Evolutionary conservation across 257 asterid species (phyloP).

Genomic region (Oldenlandia corymbosa): DNA sequence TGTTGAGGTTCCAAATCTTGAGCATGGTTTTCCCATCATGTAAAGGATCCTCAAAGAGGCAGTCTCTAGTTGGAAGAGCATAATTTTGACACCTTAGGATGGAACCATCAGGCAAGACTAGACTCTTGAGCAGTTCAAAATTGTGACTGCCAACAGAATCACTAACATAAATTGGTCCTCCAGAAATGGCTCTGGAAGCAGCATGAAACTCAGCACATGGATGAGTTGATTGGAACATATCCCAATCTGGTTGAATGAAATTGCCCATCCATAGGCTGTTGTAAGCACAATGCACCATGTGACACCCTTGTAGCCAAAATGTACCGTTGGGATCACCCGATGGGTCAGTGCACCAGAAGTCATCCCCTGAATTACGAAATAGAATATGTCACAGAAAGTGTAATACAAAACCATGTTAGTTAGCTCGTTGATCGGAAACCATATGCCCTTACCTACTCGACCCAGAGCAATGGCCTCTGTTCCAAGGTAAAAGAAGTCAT

Average conservation of each 20-base stretch:
- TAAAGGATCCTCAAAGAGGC: slow-evolving; percentile 15
- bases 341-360: slow-evolving; percentile 94
- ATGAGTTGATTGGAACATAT: slow-evolving; percentile 94
- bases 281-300: slow-evolving; percentile 98
- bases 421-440: too few relatives aligned
- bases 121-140: slow-evolving; percentile 56
- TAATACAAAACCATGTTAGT: too few relatives aligned
- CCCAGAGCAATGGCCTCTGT: slow-evolving; percentile 79
- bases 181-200: slow-evolving; percentile 93
- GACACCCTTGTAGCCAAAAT: slow-evolving; percentile 94
- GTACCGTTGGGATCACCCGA: slow-evolving; percentile 93
- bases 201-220: slow-evolving; percentile 94
- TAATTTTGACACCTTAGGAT: slow-evolving; percentile 66
- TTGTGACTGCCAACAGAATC: slow-evolving; percentile 79
- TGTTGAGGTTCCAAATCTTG: slow-evolving; percentile 15
- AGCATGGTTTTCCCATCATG: slow-evolving; percentile 12
- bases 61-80: slow-evolving; percentile 16
- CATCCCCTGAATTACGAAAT: too few relatives aligned
- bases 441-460: slow-evolving; percentile 64
- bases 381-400: too few relatives aligned
- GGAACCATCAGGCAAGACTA: slow-evolving; percentile 80
- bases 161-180: slow-evolving; percentile 82
- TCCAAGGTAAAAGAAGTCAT: slow-evolving; percentile 91
- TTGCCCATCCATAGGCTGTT: slow-evolving; percentile 97
- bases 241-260: slow-evolving; percentile 96